Evolutionary conservation across 73 alveolate species (phyloP).

Genomic region (Paramecium octaurelia): DNA sequence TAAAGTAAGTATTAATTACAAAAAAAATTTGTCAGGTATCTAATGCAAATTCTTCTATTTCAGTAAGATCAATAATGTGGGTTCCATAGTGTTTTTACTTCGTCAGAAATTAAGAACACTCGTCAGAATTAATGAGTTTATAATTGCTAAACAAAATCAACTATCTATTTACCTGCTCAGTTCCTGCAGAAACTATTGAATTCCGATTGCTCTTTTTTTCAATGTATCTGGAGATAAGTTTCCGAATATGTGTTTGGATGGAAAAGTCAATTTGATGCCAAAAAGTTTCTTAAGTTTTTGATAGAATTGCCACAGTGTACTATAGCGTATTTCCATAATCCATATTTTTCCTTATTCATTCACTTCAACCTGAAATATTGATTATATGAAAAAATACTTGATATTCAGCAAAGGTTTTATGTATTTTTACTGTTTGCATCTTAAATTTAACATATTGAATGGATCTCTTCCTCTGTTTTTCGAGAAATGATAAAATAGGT

Average conservation of each 20-base stretch:
- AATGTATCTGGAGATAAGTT: background rate
- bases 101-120: background rate
- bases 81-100: background rate
- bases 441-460: background rate
- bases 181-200: background rate
- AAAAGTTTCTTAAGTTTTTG: background rate
- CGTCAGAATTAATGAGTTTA: background rate
- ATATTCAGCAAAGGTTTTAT: constrained; percentile 14
- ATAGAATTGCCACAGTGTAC: background rate
- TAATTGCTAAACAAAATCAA: background rate
- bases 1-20: background rate
- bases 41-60: background rate
- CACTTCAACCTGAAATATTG: background rate
- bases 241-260: background rate
- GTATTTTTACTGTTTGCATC: background rate
- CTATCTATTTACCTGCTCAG: background rate
- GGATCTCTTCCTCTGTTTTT: background rate
- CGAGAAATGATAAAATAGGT: background rate
- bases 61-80: background rate
- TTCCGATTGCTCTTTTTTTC: background rate
- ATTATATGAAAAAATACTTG: background rate
- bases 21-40: background rate
- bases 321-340: constrained; percentile 41
- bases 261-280: background rate
- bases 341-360: constrained; percentile 22